Conservation (phyloP, 2,329 filamentous ascomycete genomes). For the Ceratocystis smalleyi region DNA sequence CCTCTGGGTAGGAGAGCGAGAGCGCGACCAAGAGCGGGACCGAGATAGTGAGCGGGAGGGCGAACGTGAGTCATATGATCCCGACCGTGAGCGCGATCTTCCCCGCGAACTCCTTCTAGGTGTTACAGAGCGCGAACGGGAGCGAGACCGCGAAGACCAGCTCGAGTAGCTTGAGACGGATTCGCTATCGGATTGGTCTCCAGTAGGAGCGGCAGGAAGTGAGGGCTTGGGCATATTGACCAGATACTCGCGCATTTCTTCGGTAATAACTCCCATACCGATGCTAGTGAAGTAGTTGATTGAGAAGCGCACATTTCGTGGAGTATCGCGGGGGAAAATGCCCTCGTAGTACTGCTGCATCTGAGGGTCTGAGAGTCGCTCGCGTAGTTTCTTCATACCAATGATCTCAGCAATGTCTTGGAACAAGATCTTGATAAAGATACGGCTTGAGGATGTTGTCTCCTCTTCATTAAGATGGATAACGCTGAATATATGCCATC, state of each 20-base stretch:
- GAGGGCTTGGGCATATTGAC: slow-evolving; percentile 80
- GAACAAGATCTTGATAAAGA: slow-evolving; percentile 96
- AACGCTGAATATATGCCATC: slow-evolving; percentile 75
- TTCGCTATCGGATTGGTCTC: slow-evolving; percentile 48
- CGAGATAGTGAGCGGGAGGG: slow-evolving; percentile 18
- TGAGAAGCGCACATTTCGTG: slow-evolving; percentile 82
- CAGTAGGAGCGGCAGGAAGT: slow-evolving; percentile 48
- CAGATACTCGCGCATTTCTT: slow-evolving; percentile 83
- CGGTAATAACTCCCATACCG: slow-evolving; percentile 84
- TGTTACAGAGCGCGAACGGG: slow-evolving; percentile 30
- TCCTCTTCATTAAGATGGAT: slow-evolving; percentile 93
- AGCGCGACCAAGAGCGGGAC: slow-evolving; percentile 22
- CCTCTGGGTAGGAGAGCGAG: slow-evolving; percentile 16
- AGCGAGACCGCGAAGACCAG: slow-evolving; percentile 38
- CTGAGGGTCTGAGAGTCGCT: slow-evolving; percentile 61
- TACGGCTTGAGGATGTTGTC: slow-evolving; percentile 87
- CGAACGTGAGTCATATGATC: slow-evolving; percentile 13
- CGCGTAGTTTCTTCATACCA: slow-evolving; percentile 64
- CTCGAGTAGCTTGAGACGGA: slow-evolving; percentile 62
- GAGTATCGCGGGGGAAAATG: slow-evolving; percentile 77
- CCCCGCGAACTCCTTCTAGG: slow-evolving; percentile 20
- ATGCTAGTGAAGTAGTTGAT: slow-evolving; percentile 99
- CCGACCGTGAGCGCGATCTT: slow-evolving; percentile 19
- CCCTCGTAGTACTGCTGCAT: slow-evolving; percentile 66
- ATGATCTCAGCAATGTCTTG: slow-evolving; percentile 80